Base-by-base conservation (phyloP, 352 stramenopile genomes). In the Pythium utonaiense region DNA sequence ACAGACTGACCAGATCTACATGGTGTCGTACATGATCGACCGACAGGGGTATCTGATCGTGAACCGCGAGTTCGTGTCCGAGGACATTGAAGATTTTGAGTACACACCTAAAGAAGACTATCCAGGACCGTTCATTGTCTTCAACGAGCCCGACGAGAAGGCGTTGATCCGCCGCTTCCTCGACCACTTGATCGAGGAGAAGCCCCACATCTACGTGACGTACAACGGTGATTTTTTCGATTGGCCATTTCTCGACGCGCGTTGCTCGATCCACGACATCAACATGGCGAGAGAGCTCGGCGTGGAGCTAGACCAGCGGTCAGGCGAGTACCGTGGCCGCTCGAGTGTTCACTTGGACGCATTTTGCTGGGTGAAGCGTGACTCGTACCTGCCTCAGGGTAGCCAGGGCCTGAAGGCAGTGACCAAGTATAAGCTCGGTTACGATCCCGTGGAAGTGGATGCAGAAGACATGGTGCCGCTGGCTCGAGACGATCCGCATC, bases 201-300 rank as follows among this genome's bases (percentile, higher is more conserved):
- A 88, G 49, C 97, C 97, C 19, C 96, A 99, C 74, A 98, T 99
- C 72, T 98, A 98, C 59, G 97, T 99, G 22, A 99, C 97, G 13
- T 99, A 99, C 78, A 99, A 99, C 81, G 97, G 97, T 42, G 97
- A 99, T 70, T 99, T 97, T 60, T 99, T 99, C 74, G 97, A 99
- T 88, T 99, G 96, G 96, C 97, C 96, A 0, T 99, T 99, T 75
- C 75, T 99, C 21, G 94, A 99, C 25, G 71, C 78, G n/a, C 86
- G 97, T 24, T 89, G 91, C 16, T 77, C 90, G 53, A 58, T 87
- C n/a, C 88, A 98, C 67, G 91, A 86, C 13, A 91, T 99, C 55
- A 83, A 97, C 64, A 75, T 99, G 68, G 78, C 74, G 7, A 75
- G 74, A 27, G 88, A 98, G 65, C 79, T 98, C 31, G 96, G 96